Evolutionary conservation across 208 protist genomes (phyloP).

Genomic region (Crithidia sp.): DNA sequence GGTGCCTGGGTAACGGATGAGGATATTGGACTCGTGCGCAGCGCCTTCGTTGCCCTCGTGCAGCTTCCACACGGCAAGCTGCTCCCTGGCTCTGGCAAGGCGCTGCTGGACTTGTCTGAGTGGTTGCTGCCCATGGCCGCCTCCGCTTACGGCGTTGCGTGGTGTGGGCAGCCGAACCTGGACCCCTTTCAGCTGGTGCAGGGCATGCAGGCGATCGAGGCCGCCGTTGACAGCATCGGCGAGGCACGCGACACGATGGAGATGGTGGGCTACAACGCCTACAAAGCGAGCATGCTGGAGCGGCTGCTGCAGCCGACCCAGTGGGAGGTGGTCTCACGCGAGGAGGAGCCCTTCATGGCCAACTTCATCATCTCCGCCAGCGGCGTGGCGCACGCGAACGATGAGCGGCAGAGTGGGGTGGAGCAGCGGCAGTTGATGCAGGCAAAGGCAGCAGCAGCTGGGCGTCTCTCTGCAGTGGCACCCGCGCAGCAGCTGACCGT

Average conservation of each 20-base stretch:
- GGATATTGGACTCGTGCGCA: conserved; percentile 21
- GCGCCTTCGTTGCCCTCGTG: conserved; percentile 24
- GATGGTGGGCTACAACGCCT: conserved; percentile 67
- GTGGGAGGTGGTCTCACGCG: conserved; percentile 53
- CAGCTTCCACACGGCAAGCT: conserved; percentile 39
- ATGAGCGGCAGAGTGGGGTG: conserved; percentile 14
- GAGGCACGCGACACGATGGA: conserved; percentile 52
- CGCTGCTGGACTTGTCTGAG: conserved; percentile 37
- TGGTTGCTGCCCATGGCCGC: conserved; percentile 46
- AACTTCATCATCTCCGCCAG: conserved; percentile 36
- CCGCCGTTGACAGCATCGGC: conserved; percentile 33
- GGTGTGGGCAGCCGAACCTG: conserved; percentile 28
- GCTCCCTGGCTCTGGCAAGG: conserved; percentile 37
- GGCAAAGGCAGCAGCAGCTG: not conserved
- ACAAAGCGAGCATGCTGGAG: conserved; percentile 76
- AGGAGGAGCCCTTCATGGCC: conserved; percentile 36
- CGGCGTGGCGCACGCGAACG: conserved; percentile 17
- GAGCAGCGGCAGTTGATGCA: not conserved
- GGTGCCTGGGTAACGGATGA: conserved; percentile 32
- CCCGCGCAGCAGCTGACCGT: not conserved
- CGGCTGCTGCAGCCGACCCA: conserved; percentile 44
- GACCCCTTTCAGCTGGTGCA: conserved; percentile 30
- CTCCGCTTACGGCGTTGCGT: conserved; percentile 40
- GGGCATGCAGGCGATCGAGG: conserved; percentile 39
- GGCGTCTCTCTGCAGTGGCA: not conserved